Percentiles rank a stretch among this genome's conserved stretches.
Evolutionary conservation across 305 asterid species (phyloP).

Genomic region (Fraxinus velutina): DNA sequence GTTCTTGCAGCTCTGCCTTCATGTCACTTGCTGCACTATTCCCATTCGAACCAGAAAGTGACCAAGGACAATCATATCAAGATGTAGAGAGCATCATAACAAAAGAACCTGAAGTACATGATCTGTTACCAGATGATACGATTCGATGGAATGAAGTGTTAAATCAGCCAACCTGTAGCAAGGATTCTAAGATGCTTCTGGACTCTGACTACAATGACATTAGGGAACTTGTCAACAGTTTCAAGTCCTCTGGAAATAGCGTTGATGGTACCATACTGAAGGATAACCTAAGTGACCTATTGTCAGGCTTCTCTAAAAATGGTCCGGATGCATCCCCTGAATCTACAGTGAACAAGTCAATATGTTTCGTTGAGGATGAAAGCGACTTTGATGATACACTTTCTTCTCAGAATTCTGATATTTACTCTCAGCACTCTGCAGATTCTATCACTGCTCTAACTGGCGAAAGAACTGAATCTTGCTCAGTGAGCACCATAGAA

Average conservation of each 20-base stretch:
- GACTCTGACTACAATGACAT: slow-evolving; percentile 31
- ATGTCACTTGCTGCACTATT: slow-evolving; percentile 79
- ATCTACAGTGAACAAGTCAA: slow-evolving; percentile 34
- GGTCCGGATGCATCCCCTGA: slow-evolving; percentile 40
- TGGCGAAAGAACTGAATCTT: slow-evolving; percentile 44
- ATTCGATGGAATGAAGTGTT: slow-evolving; percentile 36
- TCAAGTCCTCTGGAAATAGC: slow-evolving; percentile 31
- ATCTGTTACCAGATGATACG: slow-evolving; percentile 39
- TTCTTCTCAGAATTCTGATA: slow-evolving; percentile 64
- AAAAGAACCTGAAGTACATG: slow-evolving; percentile 48
- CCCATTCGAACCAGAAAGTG: slow-evolving; percentile 40
- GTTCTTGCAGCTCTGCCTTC: slow-evolving; percentile 78
- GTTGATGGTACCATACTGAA: slow-evolving; percentile 26
- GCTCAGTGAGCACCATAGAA: slow-evolving; percentile 43
- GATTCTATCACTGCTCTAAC: slow-evolving; percentile 46
- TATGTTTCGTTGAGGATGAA: slow-evolving; percentile 41
- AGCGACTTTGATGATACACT: slow-evolving; percentile 51
- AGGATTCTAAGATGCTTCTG: slow-evolving; percentile 35
- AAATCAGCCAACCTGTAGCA: slow-evolving; percentile 32
- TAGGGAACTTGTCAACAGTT: slow-evolving; percentile 32
- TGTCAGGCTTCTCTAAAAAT: slow-evolving; percentile 35
- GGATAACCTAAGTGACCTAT: slow-evolving; percentile 32
- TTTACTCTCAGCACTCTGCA: slow-evolving; percentile 57
- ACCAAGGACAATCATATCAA: slow-evolving; percentile 33
- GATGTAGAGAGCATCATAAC: slow-evolving; percentile 30